Evolutionary conservation across 192 early-diverging fungal species (phyloP).

Genomic region (Entomortierella chlamydospora): DNA sequence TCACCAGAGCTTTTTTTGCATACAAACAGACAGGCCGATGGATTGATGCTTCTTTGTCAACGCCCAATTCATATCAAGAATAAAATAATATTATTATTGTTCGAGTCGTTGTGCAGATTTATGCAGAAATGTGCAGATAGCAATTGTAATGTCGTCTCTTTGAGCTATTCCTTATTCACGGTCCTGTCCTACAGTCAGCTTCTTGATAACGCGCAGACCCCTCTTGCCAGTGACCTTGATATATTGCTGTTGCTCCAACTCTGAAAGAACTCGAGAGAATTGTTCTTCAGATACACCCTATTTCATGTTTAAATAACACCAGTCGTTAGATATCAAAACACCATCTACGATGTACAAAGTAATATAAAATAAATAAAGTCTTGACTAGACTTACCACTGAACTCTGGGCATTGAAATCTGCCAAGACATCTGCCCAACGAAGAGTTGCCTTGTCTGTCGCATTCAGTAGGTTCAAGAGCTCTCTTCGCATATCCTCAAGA

Average conservation of each 20-base stretch:
- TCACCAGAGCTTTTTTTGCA: neutral
- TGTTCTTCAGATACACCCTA: slow-evolving; percentile 44
- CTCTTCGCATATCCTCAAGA: slow-evolving; percentile 68
- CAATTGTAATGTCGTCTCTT: neutral
- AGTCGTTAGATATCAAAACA: no score
- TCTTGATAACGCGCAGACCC: slow-evolving; percentile 49
- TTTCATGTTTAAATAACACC: neutral
- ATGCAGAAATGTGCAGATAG: no score
- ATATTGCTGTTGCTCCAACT: slow-evolving; percentile 52
- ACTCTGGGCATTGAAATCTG: slow-evolving; percentile 62
- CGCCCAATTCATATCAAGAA: no score
- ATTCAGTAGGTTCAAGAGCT: slow-evolving; percentile 57
- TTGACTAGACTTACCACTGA: slow-evolving; percentile 54
- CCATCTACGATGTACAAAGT: no score
- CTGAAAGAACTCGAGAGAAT: slow-evolving; percentile 40
- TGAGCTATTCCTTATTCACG: slow-evolving; percentile 14
- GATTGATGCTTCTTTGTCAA: no score
- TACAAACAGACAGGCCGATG: no score
- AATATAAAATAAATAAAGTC: neutral
- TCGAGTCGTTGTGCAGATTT: no score
- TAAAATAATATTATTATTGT: no score
- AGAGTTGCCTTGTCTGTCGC: slow-evolving; percentile 46
- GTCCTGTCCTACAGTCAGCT: slow-evolving; percentile 38
- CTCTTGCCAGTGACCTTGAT: slow-evolving; percentile 52
- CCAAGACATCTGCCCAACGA: slow-evolving; percentile 54